Evolutionary conservation across 345 rosid genomes (phyloP).

Genomic region (Leavenworthia alabamica): DNA sequence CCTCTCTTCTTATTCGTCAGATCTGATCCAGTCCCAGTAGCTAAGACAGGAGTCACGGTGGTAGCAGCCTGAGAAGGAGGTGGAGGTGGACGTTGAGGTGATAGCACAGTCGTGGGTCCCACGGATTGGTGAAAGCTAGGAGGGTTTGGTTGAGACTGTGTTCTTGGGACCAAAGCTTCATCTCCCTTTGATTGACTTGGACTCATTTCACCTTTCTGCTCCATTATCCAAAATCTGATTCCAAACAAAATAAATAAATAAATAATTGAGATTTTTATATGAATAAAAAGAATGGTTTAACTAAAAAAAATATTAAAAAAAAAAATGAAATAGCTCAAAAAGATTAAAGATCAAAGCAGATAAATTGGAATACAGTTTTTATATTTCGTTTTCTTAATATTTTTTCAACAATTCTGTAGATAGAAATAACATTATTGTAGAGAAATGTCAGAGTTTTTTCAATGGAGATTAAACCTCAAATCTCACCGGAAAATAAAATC

Average conservation of each 20-base stretch:
- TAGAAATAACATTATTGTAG: constrained; percentile 19
- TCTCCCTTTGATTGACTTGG: constrained; percentile 40
- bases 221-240: constrained; percentile 56
- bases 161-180: constrained; percentile 50
- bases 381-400: constrained; percentile 27
- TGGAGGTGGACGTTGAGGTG: not conserved
- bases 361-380: not conserved
- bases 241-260: no score
- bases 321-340: not conserved
- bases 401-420: constrained; percentile 15
- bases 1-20: constrained; percentile 82
- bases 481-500: constrained; percentile 10
- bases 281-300: constrained; percentile 21
- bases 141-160: constrained; percentile 42
- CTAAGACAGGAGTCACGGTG: constrained; percentile 18
- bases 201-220: constrained; percentile 45
- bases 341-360: constrained; percentile 20
- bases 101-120: constrained; percentile 22
- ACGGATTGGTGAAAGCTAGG: constrained; percentile 28
- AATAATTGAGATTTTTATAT: not conserved
- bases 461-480: constrained; percentile 19
- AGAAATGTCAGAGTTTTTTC: constrained; percentile 14
- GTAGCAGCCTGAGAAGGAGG: not conserved
- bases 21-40: constrained; percentile 24
- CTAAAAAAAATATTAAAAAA: not conserved